Evolutionary conservation across 2,329 filamentous ascomycete genomes (phyloP).

Genomic region (Neodidymelliopsis sp.): DNA sequence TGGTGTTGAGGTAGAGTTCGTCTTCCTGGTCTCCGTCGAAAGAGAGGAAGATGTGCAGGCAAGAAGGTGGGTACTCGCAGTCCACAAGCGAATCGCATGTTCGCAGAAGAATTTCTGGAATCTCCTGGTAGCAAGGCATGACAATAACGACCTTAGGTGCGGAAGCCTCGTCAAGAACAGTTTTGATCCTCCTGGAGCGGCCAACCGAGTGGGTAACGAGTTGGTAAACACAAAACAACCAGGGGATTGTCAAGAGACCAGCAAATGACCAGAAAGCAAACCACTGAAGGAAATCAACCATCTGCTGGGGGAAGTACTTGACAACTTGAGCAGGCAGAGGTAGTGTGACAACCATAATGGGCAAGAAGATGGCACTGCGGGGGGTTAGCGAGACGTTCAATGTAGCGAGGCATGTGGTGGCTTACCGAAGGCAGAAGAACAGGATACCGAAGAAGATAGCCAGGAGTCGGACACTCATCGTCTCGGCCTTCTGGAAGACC

Average conservation of each 20-base stretch:
- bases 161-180: conserved; percentile 80
- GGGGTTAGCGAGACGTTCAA: conserved; percentile 27
- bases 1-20: conserved; percentile 85
- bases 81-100: conserved; percentile 92
- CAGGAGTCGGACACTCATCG: conserved; percentile 81
- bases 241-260: conserved; percentile 82
- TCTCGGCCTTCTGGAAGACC: conserved; percentile 87
- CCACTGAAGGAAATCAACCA: conserved; percentile 83
- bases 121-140: conserved; percentile 96
- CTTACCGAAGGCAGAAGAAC: conserved; percentile 79
- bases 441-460: conserved; percentile 76
- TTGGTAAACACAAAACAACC: conserved; percentile 92
- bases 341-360: conserved; percentile 92
- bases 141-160: conserved; percentile 95
- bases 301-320: conserved; percentile 71
- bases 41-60: conserved; percentile 92
- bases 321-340: conserved; percentile 79
- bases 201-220: conserved; percentile 88
- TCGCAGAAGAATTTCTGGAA: conserved; percentile 81
- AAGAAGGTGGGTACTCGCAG: conserved; percentile 90
- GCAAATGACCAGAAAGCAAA: conserved; percentile 96
- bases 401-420: not conserved
- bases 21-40: conserved; percentile 92
- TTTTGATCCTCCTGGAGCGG: conserved; percentile 80
- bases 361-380: conserved; percentile 81